Base-by-base conservation (phyloP, 768 basidiomycete genomes). In the Cubamyces sp. region DNA sequence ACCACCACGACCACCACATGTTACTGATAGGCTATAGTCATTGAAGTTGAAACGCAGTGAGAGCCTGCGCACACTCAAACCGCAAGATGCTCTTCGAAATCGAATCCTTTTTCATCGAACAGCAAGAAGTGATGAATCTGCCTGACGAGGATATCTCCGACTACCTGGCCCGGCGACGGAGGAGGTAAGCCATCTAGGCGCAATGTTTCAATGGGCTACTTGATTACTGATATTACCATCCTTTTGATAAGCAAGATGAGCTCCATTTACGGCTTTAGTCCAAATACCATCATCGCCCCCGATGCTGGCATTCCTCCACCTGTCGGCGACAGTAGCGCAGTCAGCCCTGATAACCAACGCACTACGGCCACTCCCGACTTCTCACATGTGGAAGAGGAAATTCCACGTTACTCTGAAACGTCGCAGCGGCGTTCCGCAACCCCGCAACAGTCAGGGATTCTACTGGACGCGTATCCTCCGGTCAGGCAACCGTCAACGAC, bases 121-220 rank as follows among this genome's bases (percentile, higher is more conserved):
- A 83, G 70, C 82, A 87, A 53, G 74, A 72, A 55, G 78, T 76
- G 9, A 83, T 87, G 84, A 78, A 75, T 48, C 61, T 82, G 18
- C 81, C 83, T 3, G 81, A 85, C 41, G 84, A 86, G 69, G 79
- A 82, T 41, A 64, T 82, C 48, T 75, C 81, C 16, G 78, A 81
- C 47, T 87, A 82, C 64, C 64, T 82, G n/a, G 40, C 42, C 16
- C 64, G 66, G n/a, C 48, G 37, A 37, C 54, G 46, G 23, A 59
- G 48, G 16, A 62, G 60, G 64, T 66, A 41, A 19, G 39, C 21
- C 8, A 7, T 50, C 18, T 18, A 34, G 8, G 28, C 28, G 25
- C 15, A 9, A 28, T 16, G 42, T 19, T 28, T 11, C 21, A 41
- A 3, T 28, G 15, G n/a, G 19, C 2, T 51, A 15, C 5, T 19